Conservation (phyloP, 441 rosid genomes). For the Gossypium gossypioides region DNA sequence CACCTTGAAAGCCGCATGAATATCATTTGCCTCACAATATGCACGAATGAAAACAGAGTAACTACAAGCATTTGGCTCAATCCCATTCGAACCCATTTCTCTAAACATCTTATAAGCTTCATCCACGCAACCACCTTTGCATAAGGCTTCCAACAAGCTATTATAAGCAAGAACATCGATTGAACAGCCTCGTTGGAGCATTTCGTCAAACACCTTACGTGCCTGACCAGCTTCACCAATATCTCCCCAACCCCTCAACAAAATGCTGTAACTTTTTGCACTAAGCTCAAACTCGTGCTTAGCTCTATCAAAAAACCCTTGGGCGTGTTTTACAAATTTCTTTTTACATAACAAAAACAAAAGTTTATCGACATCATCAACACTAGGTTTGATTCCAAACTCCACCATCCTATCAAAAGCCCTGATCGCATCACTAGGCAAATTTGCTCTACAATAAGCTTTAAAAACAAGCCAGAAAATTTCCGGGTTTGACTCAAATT, state of each 20-base stretch:
- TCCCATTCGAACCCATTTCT: slow-evolving; percentile 45
- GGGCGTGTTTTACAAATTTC: slow-evolving; percentile 58
- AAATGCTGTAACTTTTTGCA: slow-evolving; percentile 56
- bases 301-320: slow-evolving; percentile 37
- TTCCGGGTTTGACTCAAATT: slow-evolving; percentile 34
- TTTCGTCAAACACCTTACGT: slow-evolving; percentile 74
- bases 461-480: slow-evolving; percentile 69
- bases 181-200: slow-evolving; percentile 31
- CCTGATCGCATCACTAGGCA: slow-evolving; percentile 64
- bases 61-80: slow-evolving; percentile 55
- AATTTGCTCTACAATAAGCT: slow-evolving; percentile 60
- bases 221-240: slow-evolving; percentile 37
- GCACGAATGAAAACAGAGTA: slow-evolving; percentile 62
- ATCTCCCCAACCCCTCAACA: slow-evolving; percentile 59
- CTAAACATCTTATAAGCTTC: slow-evolving; percentile 55
- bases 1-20: slow-evolving; percentile 58
- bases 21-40: slow-evolving; percentile 46
- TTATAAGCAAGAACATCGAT: slow-evolving; percentile 62
- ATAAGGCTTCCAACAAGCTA: slow-evolving; percentile 60
- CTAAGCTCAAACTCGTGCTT: slow-evolving; percentile 32
- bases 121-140: slow-evolving; percentile 53
- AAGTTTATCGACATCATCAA: slow-evolving; percentile 59
- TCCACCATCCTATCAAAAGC: slow-evolving; percentile 71
- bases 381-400: slow-evolving; percentile 59
- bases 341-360: slow-evolving; percentile 55